Conservation (phyloP, 768 basidiomycete species). For the Boletus vinaceobasis region DNA sequence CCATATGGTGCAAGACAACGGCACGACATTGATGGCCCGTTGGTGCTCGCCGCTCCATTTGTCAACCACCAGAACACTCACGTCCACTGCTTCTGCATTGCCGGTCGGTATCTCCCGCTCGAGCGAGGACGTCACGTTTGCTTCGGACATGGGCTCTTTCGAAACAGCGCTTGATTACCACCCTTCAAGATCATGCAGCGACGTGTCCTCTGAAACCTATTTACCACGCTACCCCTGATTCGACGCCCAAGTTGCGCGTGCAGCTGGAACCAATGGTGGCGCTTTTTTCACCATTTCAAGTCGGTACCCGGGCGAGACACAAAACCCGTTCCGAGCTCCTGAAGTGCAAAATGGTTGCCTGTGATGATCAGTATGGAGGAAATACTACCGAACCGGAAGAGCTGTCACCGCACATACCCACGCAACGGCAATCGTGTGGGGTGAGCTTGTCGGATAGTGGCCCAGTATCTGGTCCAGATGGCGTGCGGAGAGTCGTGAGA, state of each 20-base stretch:
- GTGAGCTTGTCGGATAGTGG: constrained; percentile 81
- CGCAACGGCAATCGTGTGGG: constrained; percentile 46
- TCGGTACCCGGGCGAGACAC: constrained; percentile 45
- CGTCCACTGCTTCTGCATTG: constrained; percentile 39
- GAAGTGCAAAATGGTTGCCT: constrained; percentile 39
- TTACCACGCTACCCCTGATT: no score
- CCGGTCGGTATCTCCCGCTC: constrained; percentile 45
- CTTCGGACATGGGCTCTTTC: constrained; percentile 39
- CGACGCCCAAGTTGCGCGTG: no score
- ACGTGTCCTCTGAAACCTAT: constrained; percentile 22
- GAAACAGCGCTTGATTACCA: constrained; percentile 43
- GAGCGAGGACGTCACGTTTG: constrained; percentile 32
- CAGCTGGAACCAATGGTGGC: no score
- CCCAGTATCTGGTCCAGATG: constrained; percentile 66
- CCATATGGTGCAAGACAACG: no score
- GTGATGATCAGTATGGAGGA: constrained; percentile 35
- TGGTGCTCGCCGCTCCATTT: no score
- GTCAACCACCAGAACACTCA: no score
- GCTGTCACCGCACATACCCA: no score
- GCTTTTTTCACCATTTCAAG: no score
- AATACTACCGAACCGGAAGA: constrained; percentile 35
- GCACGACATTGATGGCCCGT: no score
- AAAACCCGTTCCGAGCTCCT: constrained; percentile 57
- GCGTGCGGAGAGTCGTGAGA: constrained; percentile 76
- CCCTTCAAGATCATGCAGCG: constrained; percentile 33